Base-by-base conservation (phyloP, 192 early-diverging fungal genomes). In the Allomyces macrogynus region DNA sequence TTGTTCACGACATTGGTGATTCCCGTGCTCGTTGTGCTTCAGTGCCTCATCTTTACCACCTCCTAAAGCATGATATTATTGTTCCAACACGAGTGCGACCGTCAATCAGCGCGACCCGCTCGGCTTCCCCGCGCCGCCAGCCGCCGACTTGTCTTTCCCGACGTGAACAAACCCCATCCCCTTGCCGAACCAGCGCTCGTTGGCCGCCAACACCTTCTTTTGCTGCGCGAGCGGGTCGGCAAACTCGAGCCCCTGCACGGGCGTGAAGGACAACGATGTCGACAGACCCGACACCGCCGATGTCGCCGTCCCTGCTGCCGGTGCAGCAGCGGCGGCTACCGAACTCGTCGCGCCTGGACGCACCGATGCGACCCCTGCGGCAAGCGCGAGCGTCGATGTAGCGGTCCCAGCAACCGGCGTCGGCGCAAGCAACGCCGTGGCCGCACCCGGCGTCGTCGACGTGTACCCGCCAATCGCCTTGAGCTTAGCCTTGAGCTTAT, bases 171-270 rank as follows among this genome's bases (percentile, higher is more conserved):
- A 86, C 40, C 79, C 81, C 27, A 75, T 80, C 54, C 76, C 79
- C 32, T 40, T 40, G 25, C 85, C 84, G 80, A 91, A 91, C 66
- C 87, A 91, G 67, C 78, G 81, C 64, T 85, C 87, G 61, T 85
- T 86, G 3, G 76, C 75, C 24, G 79, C 74, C 66, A 86, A 84
- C 23, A 81, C 67, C 64, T 73, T 79, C 65, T 85, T 75, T 43
- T 82, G 76, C 2, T 72, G 69, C 0, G 80, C 78, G 23, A 86
- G 87, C 1, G 94, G 94, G 68, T 93, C 89, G 40, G 85, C 82
- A 25, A 97, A 71, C 73, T 97, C 94, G 68, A 97, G 88, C 64
- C 92, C 91, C 68, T 97, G 89, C 18, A 92, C 86, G 10, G 94
- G 92, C 9, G 92, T 97, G 65, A 97, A 95, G 1, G 94, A 87